A percentile compares a stretch with the other conserved stretches of the same genome.
Conservation (phyloP, 208 protist species). For the Wallacemonas rigidus region DNA sequence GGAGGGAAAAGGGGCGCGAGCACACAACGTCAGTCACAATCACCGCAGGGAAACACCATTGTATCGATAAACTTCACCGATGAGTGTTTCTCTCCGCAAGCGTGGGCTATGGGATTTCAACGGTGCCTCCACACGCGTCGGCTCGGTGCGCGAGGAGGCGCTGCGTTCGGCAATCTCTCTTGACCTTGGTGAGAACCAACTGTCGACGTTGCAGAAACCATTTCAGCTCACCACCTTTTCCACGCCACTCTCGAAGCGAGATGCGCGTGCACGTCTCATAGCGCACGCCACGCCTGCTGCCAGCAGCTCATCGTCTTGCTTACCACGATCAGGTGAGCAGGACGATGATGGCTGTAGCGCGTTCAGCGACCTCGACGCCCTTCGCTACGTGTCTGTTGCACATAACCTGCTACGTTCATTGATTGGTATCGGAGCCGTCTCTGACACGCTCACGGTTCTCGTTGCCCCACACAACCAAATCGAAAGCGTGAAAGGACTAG, state of each 20-base stretch:
- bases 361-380: slow-evolving; percentile 16
- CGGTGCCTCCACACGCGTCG: slow-evolving; percentile 16
- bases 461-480: slow-evolving; percentile 37
- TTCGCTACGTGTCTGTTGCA: slow-evolving; percentile 21
- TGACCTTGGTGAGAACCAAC: slow-evolving; percentile 29
- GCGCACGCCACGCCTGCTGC: neutral
- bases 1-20: neutral
- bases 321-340: neutral
- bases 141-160: slow-evolving; percentile 17
- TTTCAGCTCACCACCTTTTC: slow-evolving; percentile 19
- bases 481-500: slow-evolving; percentile 27
- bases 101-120: slow-evolving; percentile 5
- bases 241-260: slow-evolving; percentile 7
- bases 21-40: neutral
- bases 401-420: slow-evolving; percentile 33
- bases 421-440: slow-evolving; percentile 20
- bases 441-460: slow-evolving; percentile 33
- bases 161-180: slow-evolving; percentile 21
- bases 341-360: slow-evolving; percentile 25
- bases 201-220: slow-evolving; percentile 30
- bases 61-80: neutral
- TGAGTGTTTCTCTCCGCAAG: slow-evolving; percentile 18
- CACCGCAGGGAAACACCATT: too few species aligned
- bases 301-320: neutral
- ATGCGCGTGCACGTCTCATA: neutral